Base-by-base conservation (phyloP, 2,329 filamentous ascomycete genomes). In the Immersiporthe knoxdaviesiana region DNA sequence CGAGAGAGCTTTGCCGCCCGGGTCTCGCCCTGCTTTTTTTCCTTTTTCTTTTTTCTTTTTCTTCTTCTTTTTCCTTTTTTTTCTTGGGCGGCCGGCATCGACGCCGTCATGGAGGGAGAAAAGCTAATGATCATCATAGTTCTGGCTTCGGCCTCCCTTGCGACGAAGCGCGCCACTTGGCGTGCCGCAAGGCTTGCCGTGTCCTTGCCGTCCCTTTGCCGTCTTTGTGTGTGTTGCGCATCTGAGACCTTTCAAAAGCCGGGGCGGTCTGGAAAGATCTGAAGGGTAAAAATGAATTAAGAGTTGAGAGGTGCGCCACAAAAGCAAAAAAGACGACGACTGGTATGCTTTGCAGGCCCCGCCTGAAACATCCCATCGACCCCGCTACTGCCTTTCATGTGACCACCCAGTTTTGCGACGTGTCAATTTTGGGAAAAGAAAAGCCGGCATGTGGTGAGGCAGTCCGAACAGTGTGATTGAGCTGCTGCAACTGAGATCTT, bases 1-100 rank as follows among this genome's bases (percentile, higher is more conserved):
- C n/a, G 59, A 62, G 37, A 44, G 41, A 37, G 39, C 62, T 62
- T 68, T 32, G 66, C 61, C 60, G 66, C n/a, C 44, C 14, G 27
- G 52, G 12, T 56, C 52, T 30, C 24, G 24, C 14, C 52, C 52
- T 30, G 52, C 52, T 12, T 6, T 7, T 21, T 24, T 27, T 5
- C 12, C 7, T 1, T 2, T n/a, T n/a, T n/a, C n/a, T n/a, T n/a
- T n/a, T n/a, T n/a, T n/a, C n/a, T n/a, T n/a, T n/a, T 16, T 16
- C 39, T 12, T 16, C 39, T 16, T 16, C 39, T 35, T 12, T 16
- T 2, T 44, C 37, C 18, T 18, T 44, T 16, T 44, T 16, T 44
- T 16, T 44, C 39, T 18, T 5, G 18, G 52, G 24, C 24, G 52
- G 24, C 52, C 27, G 52, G 52, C 52, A 30, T 8, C 27, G 52